Base-by-base conservation (phyloP, 2,329 filamentous ascomycete genomes). In the Geosmithia flava region DNA sequence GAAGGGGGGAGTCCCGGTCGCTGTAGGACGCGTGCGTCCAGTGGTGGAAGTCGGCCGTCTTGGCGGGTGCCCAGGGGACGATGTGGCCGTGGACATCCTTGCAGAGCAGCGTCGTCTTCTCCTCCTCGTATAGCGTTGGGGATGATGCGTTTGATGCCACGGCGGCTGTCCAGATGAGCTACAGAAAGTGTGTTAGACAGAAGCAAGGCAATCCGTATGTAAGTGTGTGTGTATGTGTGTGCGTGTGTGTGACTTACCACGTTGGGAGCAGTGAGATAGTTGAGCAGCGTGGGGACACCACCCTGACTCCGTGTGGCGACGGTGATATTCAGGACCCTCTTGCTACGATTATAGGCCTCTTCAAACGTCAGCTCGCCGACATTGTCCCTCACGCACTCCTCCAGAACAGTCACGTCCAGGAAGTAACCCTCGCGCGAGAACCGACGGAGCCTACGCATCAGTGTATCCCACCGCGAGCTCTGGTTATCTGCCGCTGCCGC, bases 221-320 rank as follows among this genome's bases (percentile, higher is more conserved):
- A 29, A 19, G 16, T n/a, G 33, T n/a, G 3, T 42, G 15, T 43
- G 20, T 29, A 46, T 29, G 40, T 44, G 27, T 23, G 45, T 23
- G n/a, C 2, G 43, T 2, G n/a, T 19, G 16, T 0, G 41, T 19
- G 17, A 81, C 84, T 54, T 75, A 89, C 85, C 57, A 96, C 89
- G 59, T 96, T 91, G 3, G 91, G 91, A 2, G 91, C 87, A 2
- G 90, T 96, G 46, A 96, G 74, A 60, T 96, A 93, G 63, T 96
- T 97, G 33, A 97, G 75, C 30, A 96, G 68, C 44, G 85, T 89
- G 2, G 90, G 90, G 1, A 91, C 80, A 33, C 87, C 87, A 15
- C 80, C 81, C 52, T 82, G 79, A 6, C 79, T 80, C 20, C 80
- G 81, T 1, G 85, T 87, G 0, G 86, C 85, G 20, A 96, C 83